Base-by-base conservation (phyloP, 768 basidiomycete genomes). In the Gloeopeniophorella convolvens region DNA sequence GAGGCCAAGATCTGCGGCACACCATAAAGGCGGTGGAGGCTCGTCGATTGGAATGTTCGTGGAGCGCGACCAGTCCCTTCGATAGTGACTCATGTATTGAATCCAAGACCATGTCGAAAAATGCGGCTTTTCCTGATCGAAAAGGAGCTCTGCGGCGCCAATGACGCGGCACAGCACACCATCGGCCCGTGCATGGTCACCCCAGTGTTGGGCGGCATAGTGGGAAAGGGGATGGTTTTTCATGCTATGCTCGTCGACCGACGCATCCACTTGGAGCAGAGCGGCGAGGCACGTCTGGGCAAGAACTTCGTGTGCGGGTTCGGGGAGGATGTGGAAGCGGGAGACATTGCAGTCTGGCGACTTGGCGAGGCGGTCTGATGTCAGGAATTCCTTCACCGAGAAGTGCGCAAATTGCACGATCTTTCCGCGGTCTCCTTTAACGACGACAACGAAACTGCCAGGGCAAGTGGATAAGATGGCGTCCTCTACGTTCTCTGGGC, bases 351-450 rank as follows among this genome's bases (percentile, higher is more conserved):
- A n/a, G 13, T 30, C 45, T 39, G 2, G 13, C 8, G 45, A 26
- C 3, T 15, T 21, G 18, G 45, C 45, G 2, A 47, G 45, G 13
- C 45, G 45, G 23, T 27, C 18, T 0, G 45, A 47, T 20, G 35
- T 37, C 20, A 47, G 27, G 24, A 37, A 13, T 23, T 32, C 27
- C 31, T 30, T 20, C 39, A 24, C 26, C 39, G 21, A 23, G 21
- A n/a, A 24, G 39, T 24, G 39, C 39, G 46, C 15, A 31, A 39
- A 48, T 4, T 48, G 46, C 13, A 39, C 46, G 21, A 48, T 21
- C 28, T 10, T 13, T 12, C 11, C 28, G 7, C 30, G 36, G 13
- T 39, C 30, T 13, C 30, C 21, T 4, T 39, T 32, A 37, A 4
- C 15, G 9, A 48, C 13, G n/a, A 37, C 24, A n/a, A 48, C 24